Conservation (phyloP, 768 basidiomycete genomes). For the Agaricus blazei region DNA sequence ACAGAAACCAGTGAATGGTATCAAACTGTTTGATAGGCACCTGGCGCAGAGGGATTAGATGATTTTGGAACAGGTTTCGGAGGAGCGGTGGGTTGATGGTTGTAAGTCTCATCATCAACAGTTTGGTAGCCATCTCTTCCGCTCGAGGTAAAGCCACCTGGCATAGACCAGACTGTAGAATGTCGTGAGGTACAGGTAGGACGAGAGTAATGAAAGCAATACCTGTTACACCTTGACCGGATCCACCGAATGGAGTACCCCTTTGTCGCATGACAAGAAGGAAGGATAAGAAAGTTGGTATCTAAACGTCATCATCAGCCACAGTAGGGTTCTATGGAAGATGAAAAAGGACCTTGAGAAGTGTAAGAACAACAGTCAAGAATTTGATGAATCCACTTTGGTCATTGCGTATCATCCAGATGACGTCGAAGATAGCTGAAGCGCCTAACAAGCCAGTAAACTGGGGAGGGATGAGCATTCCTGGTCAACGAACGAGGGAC, state of each 20-base stretch:
- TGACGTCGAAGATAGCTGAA: conserved; percentile 63
- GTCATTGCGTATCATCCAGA: conserved; percentile 58
- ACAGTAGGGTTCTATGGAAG: not conserved
- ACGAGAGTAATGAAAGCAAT: conserved; percentile 8
- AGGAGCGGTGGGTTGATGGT: conserved; percentile 26
- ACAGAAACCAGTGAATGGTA: not conserved
- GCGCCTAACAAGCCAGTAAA: conserved; percentile 58
- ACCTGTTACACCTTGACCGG: conserved; percentile 53
- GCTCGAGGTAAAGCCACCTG: conserved; percentile 59
- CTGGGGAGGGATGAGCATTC: conserved; percentile 28
- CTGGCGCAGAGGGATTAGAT: conserved; percentile 22
- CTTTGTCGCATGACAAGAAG: conserved; percentile 49
- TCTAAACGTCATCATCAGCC: conserved; percentile 25
- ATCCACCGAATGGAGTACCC: conserved; percentile 49
- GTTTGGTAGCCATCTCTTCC: conserved; percentile 58
- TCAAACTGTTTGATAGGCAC: conserved; percentile 40
- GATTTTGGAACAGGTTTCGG: not conserved
- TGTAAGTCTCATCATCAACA: conserved; percentile 46
- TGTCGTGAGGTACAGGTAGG: conserved; percentile 5
- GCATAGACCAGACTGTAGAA: conserved; percentile 72
- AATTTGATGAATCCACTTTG: conserved; percentile 54
- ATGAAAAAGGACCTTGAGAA: conserved; percentile 46
- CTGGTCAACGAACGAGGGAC: not conserved
- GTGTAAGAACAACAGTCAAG: conserved; percentile 46
- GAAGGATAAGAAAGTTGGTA: conserved; percentile 57